Percentiles rank a stretch among this genome's conserved stretches.
These are phyloP conservation scores for Onygenales sp. DNA, from an alignment of 2,329 filamentous ascomycete species.

Conservation along the genomic window DNA sequence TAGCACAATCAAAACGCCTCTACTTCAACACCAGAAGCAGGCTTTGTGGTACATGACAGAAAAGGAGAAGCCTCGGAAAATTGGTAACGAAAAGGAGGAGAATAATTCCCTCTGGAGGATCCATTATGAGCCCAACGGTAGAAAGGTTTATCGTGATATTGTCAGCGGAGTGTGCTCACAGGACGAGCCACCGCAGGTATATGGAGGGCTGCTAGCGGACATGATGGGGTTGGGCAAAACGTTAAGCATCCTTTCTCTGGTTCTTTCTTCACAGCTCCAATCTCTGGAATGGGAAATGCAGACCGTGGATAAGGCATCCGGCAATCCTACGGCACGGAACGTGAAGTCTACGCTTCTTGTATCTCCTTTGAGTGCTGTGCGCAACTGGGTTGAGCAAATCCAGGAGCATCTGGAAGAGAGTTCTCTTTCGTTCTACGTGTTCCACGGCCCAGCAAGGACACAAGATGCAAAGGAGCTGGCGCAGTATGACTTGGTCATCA, in stretches of 20 bases:
- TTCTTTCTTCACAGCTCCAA: constrained; percentile 55
- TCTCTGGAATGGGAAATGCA: constrained; percentile 53
- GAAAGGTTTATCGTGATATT: constrained; percentile 65
- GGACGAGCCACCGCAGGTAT: constrained; percentile 54
- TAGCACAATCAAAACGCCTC: constrained; percentile 50
- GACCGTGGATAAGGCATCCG: constrained; percentile 36
- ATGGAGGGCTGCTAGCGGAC: constrained; percentile 68
- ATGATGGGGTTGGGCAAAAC: constrained; percentile 90
- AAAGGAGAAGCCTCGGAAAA: constrained; percentile 60
- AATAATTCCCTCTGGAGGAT: constrained; percentile 71
- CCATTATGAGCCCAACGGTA: constrained; percentile 46
- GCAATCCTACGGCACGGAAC: constrained; percentile 39
- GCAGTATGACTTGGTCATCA: constrained; percentile 74
- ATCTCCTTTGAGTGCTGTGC: constrained; percentile 80
- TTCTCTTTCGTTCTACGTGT: constrained; percentile 65
- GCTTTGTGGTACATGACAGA: constrained; percentile 77
- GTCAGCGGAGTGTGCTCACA: constrained; percentile 64
- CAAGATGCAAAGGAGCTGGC: constrained; percentile 60
- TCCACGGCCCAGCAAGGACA: constrained; percentile 71
- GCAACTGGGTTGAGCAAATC: constrained; percentile 92
- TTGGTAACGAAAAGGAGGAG: constrained; percentile 48
- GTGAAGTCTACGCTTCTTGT: constrained; percentile 74
- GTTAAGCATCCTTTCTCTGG: constrained; percentile 71
- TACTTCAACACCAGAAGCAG: constrained; percentile 83
- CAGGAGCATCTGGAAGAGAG: constrained; percentile 63